A percentile compares a stretch with the other conserved stretches of the same genome.
phyloP scores from a whole-genome alignment of 2,329 filamentous ascomycete species.

The Penicillium janthinellum region DNA sequence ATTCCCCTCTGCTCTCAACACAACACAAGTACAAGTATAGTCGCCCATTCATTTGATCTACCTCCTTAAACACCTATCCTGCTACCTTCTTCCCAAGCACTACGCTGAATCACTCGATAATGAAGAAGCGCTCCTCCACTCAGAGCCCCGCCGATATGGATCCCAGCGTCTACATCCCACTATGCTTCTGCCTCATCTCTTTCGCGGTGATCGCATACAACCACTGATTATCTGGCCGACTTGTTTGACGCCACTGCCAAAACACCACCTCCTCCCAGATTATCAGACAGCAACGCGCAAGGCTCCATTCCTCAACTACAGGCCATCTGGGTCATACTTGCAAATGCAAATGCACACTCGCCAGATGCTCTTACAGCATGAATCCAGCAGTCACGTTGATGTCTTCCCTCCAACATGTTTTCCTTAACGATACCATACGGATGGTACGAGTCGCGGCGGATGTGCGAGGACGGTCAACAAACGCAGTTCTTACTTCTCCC shows the following conservation, averaged over 20 bases:
- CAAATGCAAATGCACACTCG: not conserved
- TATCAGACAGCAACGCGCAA: not conserved
- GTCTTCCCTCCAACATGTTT: not conserved
- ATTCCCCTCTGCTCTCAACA: not conserved
- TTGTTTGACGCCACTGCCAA: slow-evolving; percentile 3
- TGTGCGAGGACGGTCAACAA: not conserved
- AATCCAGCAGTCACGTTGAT: not conserved
- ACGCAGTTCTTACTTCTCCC: not conserved
- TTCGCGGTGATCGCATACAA: slow-evolving; percentile 41
- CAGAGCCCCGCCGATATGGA: slow-evolving; percentile 31
- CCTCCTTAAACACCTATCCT: not conserved
- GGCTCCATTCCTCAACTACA: not conserved
- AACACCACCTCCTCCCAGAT: not conserved
- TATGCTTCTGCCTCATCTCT: slow-evolving; percentile 41
- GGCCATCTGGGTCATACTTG: not conserved
- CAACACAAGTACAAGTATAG: slow-evolving; percentile 3
- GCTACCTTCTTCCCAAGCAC: not conserved
- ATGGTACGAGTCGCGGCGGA: not conserved
- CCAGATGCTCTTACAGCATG: not conserved
- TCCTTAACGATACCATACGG: no score
- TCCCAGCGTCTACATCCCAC: slow-evolving; percentile 38
- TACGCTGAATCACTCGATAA: not conserved
- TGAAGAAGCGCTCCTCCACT: slow-evolving; percentile 22
- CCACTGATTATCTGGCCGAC: slow-evolving; percentile 27
- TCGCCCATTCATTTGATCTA: not conserved